These are phyloP conservation scores for Vitis rotundifolia DNA, from an alignment of 164 flowering plant genomes.

Conservation along the genomic window DNA sequence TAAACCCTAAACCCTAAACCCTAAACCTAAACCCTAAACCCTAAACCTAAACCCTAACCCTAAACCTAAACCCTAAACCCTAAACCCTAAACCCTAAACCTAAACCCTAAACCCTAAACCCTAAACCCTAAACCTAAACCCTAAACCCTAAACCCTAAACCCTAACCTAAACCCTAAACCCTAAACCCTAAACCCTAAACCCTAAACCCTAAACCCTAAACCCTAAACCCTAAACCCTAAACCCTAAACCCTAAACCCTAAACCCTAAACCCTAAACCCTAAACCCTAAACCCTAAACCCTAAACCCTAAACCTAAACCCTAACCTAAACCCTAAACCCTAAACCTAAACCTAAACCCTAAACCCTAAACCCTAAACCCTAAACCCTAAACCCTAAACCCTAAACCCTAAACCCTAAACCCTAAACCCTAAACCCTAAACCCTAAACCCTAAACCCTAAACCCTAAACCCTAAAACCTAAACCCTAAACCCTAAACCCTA, in stretches of 20 bases:
- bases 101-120: conserved; percentile 9
- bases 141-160: too few species aligned
- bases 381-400: conserved; percentile 12
- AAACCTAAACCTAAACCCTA: neutral
- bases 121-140: neutral
- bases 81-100: conserved; percentile 10
- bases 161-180: too few species aligned
- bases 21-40: neutral
- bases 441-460: too few species aligned
- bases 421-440: conserved; percentile 6
- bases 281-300: neutral
- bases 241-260: conserved; percentile 1
- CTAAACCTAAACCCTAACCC: conserved; percentile 1
- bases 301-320: too few species aligned
- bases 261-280: conserved; percentile 3
- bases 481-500: conserved; percentile 6
- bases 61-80: neutral
- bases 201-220: conserved; percentile 4
- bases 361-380: conserved; percentile 10
- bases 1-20: neutral
- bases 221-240: conserved; percentile 4
- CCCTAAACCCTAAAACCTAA: too few species aligned
- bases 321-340: conserved; percentile 5
- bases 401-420: conserved; percentile 11
- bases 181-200: conserved; percentile 1